Evolutionary conservation across 1,284 basidiomycete species (phyloP).

Genomic region (Boletus semigastroideus): DNA sequence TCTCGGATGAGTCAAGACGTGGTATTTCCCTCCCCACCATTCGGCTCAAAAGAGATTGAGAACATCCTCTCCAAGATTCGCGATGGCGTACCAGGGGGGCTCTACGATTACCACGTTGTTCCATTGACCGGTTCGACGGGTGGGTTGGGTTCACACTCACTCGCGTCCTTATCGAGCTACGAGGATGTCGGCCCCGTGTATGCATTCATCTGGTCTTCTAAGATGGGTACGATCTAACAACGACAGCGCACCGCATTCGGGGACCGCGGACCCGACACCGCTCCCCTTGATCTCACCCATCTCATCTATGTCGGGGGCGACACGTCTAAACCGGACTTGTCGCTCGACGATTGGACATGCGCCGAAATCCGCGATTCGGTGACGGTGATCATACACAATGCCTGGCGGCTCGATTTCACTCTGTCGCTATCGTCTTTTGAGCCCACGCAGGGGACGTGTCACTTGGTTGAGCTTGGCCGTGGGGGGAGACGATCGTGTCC

Average conservation of each 20-base stretch:
- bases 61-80: slow-evolving; percentile 23
- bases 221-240: slow-evolving; percentile 10
- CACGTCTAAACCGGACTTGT: slow-evolving; percentile 16
- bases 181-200: slow-evolving; percentile 27
- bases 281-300: slow-evolving; percentile 30
- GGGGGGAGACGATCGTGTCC: no score
- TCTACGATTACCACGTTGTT: slow-evolving; percentile 11
- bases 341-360: no score
- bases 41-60: slow-evolving; percentile 19
- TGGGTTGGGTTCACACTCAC: slow-evolving; percentile 30
- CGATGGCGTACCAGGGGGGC: not conserved
- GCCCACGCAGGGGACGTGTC: slow-evolving; percentile 26
- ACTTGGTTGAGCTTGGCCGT: slow-evolving; percentile 36
- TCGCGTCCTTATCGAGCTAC: slow-evolving; percentile 21
- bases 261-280: slow-evolving; percentile 32
- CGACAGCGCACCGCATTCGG: slow-evolving; percentile 32
- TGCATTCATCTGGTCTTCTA: slow-evolving; percentile 32
- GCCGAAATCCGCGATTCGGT: slow-evolving; percentile 23
- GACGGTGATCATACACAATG: slow-evolving; percentile 33
- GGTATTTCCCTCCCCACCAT: slow-evolving; percentile 32
- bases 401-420: slow-evolving; percentile 40
- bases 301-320: slow-evolving; percentile 33
- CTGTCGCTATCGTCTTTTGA: slow-evolving; percentile 36
- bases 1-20: slow-evolving; percentile 24
- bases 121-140: slow-evolving; percentile 35